Percentiles rank a stretch among this genome's conserved stretches.
Conservation (phyloP, 352 stramenopile species). For the Globisporangium parvum region DNA sequence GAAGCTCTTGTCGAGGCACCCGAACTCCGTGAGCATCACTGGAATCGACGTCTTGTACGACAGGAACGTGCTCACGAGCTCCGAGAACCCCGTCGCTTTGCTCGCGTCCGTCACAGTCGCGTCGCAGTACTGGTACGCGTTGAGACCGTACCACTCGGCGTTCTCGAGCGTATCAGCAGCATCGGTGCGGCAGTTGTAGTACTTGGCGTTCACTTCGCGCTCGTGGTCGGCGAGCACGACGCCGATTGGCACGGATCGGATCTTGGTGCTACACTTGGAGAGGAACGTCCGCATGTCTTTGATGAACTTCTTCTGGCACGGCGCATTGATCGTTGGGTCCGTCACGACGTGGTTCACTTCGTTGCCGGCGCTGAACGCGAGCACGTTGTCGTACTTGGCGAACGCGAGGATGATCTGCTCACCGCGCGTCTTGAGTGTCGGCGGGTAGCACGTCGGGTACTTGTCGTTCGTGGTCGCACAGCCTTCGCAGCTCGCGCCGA, state of each 20-base stretch:
- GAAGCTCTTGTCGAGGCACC: constrained; percentile 61
- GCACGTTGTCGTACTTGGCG: constrained; percentile 79
- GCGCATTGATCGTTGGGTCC: constrained; percentile 40
- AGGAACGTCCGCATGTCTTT: constrained; percentile 78
- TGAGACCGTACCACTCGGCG: constrained; percentile 85
- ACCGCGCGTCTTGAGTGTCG: constrained; percentile 56
- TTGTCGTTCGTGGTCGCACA: constrained; percentile 49
- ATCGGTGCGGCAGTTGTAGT: constrained; percentile 85
- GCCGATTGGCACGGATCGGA: constrained; percentile 77
- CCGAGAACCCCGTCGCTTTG: constrained; percentile 46
- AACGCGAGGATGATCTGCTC: constrained; percentile 77
- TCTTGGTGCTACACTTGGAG: constrained; percentile 26
- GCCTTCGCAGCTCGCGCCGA: constrained; percentile 40
- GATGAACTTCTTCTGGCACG: constrained; percentile 89
- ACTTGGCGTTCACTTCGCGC: constrained; percentile 61
- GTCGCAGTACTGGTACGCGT: constrained; percentile 81
- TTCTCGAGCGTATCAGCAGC: constrained; percentile 63
- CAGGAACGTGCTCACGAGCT: constrained; percentile 54
- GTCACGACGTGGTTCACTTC: constrained; percentile 71
- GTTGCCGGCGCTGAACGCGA: constrained; percentile 77
- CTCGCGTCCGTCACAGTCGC: constrained; percentile 20
- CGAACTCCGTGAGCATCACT: constrained; percentile 79
- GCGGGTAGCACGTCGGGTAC: constrained; percentile 51
- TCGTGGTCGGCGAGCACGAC: constrained; percentile 61
- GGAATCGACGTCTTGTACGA: constrained; percentile 60